phyloP scores from a whole-genome alignment of 2,329 filamentous ascomycete genomes.

The Alternaria metachromatica region DNA sequence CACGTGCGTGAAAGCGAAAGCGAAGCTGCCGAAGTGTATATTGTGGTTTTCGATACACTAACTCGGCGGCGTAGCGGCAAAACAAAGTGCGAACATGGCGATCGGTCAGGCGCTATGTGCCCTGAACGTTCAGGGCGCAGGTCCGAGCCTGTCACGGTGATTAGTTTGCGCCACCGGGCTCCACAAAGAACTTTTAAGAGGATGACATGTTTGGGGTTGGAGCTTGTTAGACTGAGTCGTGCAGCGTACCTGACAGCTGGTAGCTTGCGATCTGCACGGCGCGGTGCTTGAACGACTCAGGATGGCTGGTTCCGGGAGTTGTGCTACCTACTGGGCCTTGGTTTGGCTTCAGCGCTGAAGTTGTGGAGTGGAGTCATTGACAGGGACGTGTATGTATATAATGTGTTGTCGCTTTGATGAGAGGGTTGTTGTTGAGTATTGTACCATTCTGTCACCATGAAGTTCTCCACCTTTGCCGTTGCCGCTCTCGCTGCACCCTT shows the following conservation, averaged over 20 bases:
- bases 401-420: not conserved
- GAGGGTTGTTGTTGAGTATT: not conserved
- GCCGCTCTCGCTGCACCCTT: constrained; percentile 14
- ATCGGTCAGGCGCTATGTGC: not conserved
- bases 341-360: not conserved
- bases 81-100: not conserved
- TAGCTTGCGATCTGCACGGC: not conserved
- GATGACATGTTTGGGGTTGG: not conserved
- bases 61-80: not conserved
- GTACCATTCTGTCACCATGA: constrained; percentile 6
- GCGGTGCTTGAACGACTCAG: not conserved
- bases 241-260: not conserved
- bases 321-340: not conserved
- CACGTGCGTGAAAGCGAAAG: not conserved
- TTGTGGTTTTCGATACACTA: constrained; percentile 2
- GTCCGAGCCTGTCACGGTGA: not conserved
- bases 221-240: not conserved
- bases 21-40: not conserved
- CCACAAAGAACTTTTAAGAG: not conserved
- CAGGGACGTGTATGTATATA: not conserved
- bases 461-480: constrained; percentile 8
- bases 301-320: not conserved
- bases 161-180: not conserved
- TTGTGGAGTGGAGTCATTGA: not conserved
- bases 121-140: not conserved